These are phyloP conservation scores for Cicer judaicum DNA, from an alignment of 306 rosid genomes.

Conservation along the genomic window DNA sequence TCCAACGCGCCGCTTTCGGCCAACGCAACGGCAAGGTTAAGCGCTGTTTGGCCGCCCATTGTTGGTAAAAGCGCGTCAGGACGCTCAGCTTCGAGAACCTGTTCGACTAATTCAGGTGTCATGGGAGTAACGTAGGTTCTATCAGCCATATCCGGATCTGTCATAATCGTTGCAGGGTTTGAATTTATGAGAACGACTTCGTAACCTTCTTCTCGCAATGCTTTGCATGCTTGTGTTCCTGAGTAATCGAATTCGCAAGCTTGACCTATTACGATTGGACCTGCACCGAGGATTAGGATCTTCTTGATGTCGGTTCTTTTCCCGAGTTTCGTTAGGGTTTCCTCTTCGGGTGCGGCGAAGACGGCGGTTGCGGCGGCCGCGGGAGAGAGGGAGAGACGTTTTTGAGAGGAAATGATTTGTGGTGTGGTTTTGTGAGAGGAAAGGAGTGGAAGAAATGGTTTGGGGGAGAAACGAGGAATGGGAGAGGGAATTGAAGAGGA, in stretches of 20 bases:
- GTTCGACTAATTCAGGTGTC: slow-evolving; percentile 91
- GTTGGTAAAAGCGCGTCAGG: slow-evolving; percentile 92
- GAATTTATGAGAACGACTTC: slow-evolving; percentile 85
- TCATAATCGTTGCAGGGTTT: slow-evolving; percentile 97
- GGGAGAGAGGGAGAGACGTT: not conserved
- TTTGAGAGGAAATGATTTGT: not conserved
- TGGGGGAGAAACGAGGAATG: not conserved
- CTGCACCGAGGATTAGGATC: slow-evolving; percentile 92
- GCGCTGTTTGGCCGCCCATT: slow-evolving; percentile 97
- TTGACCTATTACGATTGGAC: slow-evolving; percentile 94
- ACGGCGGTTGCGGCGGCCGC: not conserved
- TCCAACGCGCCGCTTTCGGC: slow-evolving; percentile 82
- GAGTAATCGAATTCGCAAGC: slow-evolving; percentile 97
- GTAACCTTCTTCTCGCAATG: slow-evolving; percentile 86
- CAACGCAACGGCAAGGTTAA: slow-evolving; percentile 80
- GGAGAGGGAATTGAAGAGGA: slow-evolving; percentile 14
- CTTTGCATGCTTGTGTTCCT: slow-evolving; percentile 96
- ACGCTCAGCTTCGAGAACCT: slow-evolving; percentile 79
- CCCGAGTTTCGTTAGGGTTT: slow-evolving; percentile 41
- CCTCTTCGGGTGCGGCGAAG: not conserved
- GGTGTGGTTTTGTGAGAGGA: not conserved
- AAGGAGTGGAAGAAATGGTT: not conserved
- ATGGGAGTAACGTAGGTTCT: slow-evolving; percentile 86
- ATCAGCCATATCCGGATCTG: slow-evolving; percentile 89
- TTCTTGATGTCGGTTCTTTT: slow-evolving; percentile 87